phyloP scores from a whole-genome alignment of 176 grass and related monocot genomes.

The Eremochloa ophiuroides region DNA sequence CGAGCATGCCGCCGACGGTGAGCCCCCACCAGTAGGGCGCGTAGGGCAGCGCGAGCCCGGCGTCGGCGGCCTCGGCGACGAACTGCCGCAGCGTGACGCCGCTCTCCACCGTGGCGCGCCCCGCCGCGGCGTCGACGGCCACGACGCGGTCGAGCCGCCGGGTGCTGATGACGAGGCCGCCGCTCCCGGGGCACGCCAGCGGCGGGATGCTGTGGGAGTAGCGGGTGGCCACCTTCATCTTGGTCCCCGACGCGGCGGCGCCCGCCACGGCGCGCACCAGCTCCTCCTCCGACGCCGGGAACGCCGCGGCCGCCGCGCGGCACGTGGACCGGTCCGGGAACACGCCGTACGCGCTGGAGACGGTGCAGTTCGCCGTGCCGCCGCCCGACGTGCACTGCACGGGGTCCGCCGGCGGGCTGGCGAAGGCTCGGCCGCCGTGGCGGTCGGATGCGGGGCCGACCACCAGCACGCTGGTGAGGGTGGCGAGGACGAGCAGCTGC shows the following conservation, averaged over 20 bases:
- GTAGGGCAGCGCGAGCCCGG: constrained; percentile 56
- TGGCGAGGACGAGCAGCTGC: not conserved
- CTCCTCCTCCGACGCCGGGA: constrained; percentile 56
- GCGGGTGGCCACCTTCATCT: constrained; percentile 59
- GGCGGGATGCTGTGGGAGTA: constrained; percentile 68
- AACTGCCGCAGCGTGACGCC: constrained; percentile 50
- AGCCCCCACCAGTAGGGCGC: constrained; percentile 71
- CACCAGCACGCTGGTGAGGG: not conserved
- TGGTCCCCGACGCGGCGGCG: constrained; percentile 17
- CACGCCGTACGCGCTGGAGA: constrained; percentile 52
- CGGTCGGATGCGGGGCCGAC: not conserved
- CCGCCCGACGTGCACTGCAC: constrained; percentile 35
- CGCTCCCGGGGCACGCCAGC: constrained; percentile 56
- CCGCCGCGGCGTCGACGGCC: not conserved
- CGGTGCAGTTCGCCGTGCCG: constrained; percentile 37
- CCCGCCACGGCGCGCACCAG: constrained; percentile 46
- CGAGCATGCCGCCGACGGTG: constrained; percentile 70
- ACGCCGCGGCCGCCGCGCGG: constrained; percentile 26
- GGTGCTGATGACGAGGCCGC: constrained; percentile 59
- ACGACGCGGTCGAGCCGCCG: constrained; percentile 36
- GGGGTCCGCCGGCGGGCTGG: constrained; percentile 51
- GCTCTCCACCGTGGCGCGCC: constrained; percentile 46
- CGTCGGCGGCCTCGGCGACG: constrained; percentile 23
- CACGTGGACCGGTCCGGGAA: constrained; percentile 64
- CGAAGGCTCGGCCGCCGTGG: not conserved